Base-by-base conservation (phyloP, 768 basidiomycete species). In the Scleroderma citrinum region DNA sequence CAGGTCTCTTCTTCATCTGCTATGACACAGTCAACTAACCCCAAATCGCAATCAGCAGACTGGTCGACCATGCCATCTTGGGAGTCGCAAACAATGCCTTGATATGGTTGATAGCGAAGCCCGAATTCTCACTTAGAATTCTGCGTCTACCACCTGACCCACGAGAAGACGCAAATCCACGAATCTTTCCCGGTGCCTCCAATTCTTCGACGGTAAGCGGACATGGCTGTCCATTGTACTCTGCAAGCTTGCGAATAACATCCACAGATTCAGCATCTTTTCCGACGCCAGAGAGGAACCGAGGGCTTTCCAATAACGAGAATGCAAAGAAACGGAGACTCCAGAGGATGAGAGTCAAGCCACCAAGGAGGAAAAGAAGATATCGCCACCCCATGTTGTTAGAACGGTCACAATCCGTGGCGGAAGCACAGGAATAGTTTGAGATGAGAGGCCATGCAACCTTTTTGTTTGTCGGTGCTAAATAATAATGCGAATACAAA, bases 301-400 rank as follows among this genome's bases (percentile, higher is more conserved):
- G 74, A 2, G 80, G 82, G 42, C 77, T 80, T 55, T 82, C 80
- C 41, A 77, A 61, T 13, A 82, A 68, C 23, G 64, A 62, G 65
- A 83, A 82, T 23, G 69, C 55, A 58, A 78, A 76, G 62, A 78
- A 72, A 35, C 80, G 76, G 53, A 77, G 49, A 11, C 58, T 66
- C 72, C 77, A 81, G n/a, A 80, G 61, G 46, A 80, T 50, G 32
- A 83, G 66, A 21, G 72, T 78, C 35, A 81, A 52, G 8, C 70
- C 78, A 3, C 81, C 78, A 34, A 81, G 72, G 0, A 71, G 69
- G 59, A 78, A 73, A 29, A 81, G 63, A 21, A 81, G 71, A 57
- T 82, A 82, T 24, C 82, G 69, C 81, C 82, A 83, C 20, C 82
- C 81, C 80, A 79, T 82, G 54, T 82, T 83, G 17, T 75, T 54